phyloP scores from a whole-genome alignment of 805 yeast genomes.

The Candida nitratophila region DNA sequence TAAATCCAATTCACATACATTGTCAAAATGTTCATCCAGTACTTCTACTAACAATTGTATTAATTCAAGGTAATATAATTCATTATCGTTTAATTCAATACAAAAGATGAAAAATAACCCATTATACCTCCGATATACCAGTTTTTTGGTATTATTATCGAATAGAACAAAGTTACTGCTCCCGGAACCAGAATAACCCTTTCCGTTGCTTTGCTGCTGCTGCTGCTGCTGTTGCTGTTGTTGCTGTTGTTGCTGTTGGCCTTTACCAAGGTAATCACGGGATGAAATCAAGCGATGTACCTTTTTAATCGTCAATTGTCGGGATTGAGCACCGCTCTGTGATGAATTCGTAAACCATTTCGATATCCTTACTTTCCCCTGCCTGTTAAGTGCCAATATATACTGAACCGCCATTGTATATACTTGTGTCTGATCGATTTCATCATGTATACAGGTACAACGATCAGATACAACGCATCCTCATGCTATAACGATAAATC shows the following conservation, averaged over 20 bases:
- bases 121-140: conserved; percentile 86
- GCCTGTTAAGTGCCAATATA: conserved; percentile 79
- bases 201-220: too few relatives aligned
- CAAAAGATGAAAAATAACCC: conserved; percentile 86
- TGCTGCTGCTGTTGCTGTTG: not conserved
- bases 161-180: conserved; percentile 29
- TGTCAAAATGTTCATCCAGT: conserved; percentile 77
- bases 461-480: too few relatives aligned
- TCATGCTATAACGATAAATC: too few relatives aligned
- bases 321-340: conserved; percentile 28
- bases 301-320: conserved; percentile 38
- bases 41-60: conserved; percentile 87
- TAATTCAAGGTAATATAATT: conserved; percentile 72
- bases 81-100: conserved; percentile 74
- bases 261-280: conserved; percentile 46
- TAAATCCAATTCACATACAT: conserved; percentile 88
- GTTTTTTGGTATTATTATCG: conserved; percentile 43
- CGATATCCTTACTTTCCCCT: conserved; percentile 84
- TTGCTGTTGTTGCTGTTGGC: not conserved
- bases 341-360: conserved; percentile 52
- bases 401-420: conserved; percentile 69
- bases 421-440: too few relatives aligned
- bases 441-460: too few relatives aligned
- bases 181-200: not conserved
- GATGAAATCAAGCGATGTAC: conserved; percentile 75